Base-by-base conservation (phyloP, 306 rosid species). In the Carpinus viminea region DNA sequence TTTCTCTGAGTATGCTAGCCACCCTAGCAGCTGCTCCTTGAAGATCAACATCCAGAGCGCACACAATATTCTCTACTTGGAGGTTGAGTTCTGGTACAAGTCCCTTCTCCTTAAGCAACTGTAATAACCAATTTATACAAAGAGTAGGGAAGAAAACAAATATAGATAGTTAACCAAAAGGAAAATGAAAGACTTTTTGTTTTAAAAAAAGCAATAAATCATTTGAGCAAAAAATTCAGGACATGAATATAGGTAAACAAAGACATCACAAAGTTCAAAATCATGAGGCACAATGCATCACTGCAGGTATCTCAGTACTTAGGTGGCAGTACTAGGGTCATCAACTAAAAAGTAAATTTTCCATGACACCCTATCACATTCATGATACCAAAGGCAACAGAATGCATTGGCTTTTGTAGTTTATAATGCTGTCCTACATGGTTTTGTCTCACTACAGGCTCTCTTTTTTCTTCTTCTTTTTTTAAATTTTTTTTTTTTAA, bases 101-200 rank as follows among this genome's bases (percentile, higher is more conserved):
- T 73, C 89, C 93, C 89, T 88, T 95, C 72, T 95, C 98, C 90
- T 82, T 92, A n/a, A 95, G 98, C 90, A 95, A 88, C 98, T 92
- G 77, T 41, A 68, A 57, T 36, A 75, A 28, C 55, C 72, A 61
- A 13, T 3, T 1, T 26, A 43, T 60, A 60, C 59, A 57, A 34
- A 51, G 15, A 3, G 26, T 1, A 17, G 8, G 26, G 3, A 38
- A 41, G 24, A n/a, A 10, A 10, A 6, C 26, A 17, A 38, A 62
- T 60, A 71, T 69, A 57, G 20, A 2, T 31, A 24, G n/a, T 11
- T 21, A 46, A 36, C 21, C 13, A 56, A 57, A 11, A 43, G 4
- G 36, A 46, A 55, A 60, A 38, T 20, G 18, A 21, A 16, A 57
- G 57, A 61, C 38, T 31, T 31, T 31, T n/a, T 24, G 26, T 24